Evolutionary conservation across 345 rosid species (phyloP).

Genomic region (Boechera stricta): DNA sequence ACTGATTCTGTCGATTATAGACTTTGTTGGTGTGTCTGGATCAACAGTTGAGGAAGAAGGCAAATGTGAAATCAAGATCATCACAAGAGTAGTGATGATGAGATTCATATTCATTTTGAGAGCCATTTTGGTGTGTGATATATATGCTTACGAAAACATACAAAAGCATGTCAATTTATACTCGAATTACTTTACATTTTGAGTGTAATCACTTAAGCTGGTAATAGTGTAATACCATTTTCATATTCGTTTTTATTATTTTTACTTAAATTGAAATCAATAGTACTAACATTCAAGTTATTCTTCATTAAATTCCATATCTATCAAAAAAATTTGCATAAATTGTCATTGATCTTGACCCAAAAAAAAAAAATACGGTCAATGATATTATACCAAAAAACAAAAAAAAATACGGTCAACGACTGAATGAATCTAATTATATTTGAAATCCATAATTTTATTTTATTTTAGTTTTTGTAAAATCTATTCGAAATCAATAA

Average conservation of each 20-base stretch:
- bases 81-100: constrained; percentile 13
- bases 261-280: no score
- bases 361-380: background rate
- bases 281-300: no score
- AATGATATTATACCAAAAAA: background rate
- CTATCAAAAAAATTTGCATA: no score
- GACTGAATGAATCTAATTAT: no score
- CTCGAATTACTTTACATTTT: background rate
- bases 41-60: background rate
- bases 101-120: background rate
- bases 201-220: background rate
- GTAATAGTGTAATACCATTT: background rate
- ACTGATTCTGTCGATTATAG: background rate
- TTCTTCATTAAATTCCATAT: no score
- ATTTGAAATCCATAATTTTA: no score
- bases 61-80: background rate
- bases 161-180: background rate
- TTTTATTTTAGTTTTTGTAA: no score
- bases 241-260: no score
- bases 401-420: background rate
- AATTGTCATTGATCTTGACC: no score
- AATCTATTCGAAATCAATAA: no score
- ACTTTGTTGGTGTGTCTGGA: constrained; percentile 3
- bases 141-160: background rate
- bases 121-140: background rate